Evolutionary conservation across 768 basidiomycete species (phyloP), one percentile per base, ranked within the genome.

Genomic region (Boletales sp.): DNA sequence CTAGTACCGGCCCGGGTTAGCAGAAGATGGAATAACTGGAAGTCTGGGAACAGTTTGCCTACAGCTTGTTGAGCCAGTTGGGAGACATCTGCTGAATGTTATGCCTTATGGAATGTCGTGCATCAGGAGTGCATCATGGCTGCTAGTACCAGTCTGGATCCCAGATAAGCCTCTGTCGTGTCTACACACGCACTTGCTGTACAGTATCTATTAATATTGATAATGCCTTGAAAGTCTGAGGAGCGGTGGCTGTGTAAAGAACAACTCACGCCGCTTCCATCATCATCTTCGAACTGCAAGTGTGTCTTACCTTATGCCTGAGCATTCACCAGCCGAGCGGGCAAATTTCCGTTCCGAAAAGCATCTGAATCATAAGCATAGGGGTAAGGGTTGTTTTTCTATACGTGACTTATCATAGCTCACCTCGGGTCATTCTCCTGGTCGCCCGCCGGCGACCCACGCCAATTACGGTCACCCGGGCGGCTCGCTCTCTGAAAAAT

Each of bases 391-490:
- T 6, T 8, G 9, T 54, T 33, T 53, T 2, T 46, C 8, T 15
- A 1, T 32, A 2, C 19, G 15, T n/a, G 5, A 13, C 28, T 53
- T 50, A 53, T 28, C 46, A 46, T 54, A 54, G 53, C 65, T 66
- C 59, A 66, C 49, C 41, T 55, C 46, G 45, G 49, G 33, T 49
- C 37, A 40, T 42, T 45, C 51, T 68, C 59, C 50, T 66, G 65
- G 57, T 57, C 56, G 62, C 58, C 56, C 58, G 55, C 53, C 51
- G 19, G 36, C 46, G 25, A 17, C 32, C 39, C 18, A 32, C 40
- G 32, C 45, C 36, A 57, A 41, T 37, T 32, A 4, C 38, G 59
- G 52, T 53, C 42, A 51, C 42, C 43, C 30, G 65, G 65, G 61
- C 55, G 56, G 32, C 57, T 48, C 21, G 12, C 37, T 43, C 41